Percentiles rank a stretch among this genome's conserved stretches.
Conservation (phyloP, 805 yeast genomes). For the Starmerella sirachaensis region DNA sequence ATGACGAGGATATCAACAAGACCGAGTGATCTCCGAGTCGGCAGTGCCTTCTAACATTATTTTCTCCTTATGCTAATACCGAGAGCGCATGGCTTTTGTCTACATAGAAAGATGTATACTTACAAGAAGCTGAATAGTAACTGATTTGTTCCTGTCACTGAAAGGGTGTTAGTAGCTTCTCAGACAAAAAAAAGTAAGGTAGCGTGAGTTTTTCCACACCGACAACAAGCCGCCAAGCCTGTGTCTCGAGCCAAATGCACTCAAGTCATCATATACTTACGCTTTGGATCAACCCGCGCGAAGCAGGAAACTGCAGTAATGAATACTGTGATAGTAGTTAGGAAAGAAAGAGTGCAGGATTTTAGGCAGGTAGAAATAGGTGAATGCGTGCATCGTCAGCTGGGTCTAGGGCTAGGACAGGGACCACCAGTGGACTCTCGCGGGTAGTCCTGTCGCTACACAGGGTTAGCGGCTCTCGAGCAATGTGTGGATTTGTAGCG, state of each 20-base stretch:
- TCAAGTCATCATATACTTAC: slow-evolving; percentile 69
- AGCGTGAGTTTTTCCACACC: slow-evolving; percentile 99
- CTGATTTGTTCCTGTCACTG: neutral
- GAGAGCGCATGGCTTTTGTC: neutral
- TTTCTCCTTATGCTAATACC: too few relatives aligned
- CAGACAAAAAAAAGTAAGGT: slow-evolving; percentile 69
- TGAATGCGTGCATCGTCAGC: too few relatives aligned
- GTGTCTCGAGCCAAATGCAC: slow-evolving; percentile 99
- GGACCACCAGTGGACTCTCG: too few relatives aligned
- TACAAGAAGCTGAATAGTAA: neutral
- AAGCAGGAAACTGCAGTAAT: neutral
- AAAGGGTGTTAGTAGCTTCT: slow-evolving; percentile 26
- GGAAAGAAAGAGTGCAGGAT: too few relatives aligned
- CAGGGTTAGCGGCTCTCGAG: too few relatives aligned
- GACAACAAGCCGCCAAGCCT: slow-evolving; percentile 42
- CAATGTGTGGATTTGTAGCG: too few relatives aligned
- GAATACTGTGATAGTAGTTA: too few relatives aligned
- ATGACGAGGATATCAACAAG: neutral
- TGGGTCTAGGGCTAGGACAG: too few relatives aligned
- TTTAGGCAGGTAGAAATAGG: too few relatives aligned
- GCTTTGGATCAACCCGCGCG: slow-evolving; percentile 2
- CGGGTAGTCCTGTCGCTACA: too few relatives aligned
- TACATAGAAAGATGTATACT: neutral
- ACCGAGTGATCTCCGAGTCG: neutral
- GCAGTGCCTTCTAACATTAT: too few relatives aligned